Percentiles rank a stretch among this genome's conserved stretches.
Conservation (phyloP, 768 basidiomycete genomes). For the Agrocybe praecox region DNA sequence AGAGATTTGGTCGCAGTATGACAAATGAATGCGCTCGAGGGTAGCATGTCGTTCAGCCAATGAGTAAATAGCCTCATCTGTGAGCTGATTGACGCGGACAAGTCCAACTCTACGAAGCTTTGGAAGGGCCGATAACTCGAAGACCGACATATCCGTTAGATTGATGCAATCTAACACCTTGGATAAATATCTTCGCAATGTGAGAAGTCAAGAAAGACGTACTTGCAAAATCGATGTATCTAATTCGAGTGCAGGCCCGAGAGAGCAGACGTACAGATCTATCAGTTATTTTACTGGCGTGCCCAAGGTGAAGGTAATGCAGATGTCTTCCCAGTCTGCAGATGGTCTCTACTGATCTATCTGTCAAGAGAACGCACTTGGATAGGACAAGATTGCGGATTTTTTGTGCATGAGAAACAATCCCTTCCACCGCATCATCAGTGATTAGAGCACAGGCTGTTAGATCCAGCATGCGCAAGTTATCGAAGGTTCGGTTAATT, state of each 20-base stretch:
- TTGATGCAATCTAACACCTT: constrained; percentile 68
- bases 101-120: constrained; percentile 95
- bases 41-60: constrained; percentile 85
- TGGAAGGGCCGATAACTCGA: constrained; percentile 84
- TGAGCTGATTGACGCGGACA: constrained; percentile 90
- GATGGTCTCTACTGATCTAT: constrained; percentile 81
- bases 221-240: constrained; percentile 98
- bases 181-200: constrained; percentile 1
- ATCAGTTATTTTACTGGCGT: constrained; percentile 89
- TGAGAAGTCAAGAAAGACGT: constrained; percentile 30
- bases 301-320: constrained; percentile 95
- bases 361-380: constrained; percentile 80
- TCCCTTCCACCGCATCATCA: constrained; percentile 82
- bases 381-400: constrained; percentile 87
- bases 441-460: constrained; percentile 83
- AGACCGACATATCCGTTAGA: constrained; percentile 92
- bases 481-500: constrained; percentile 68
- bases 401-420: constrained; percentile 78
- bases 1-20: constrained; percentile 94
- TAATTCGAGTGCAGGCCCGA: constrained; percentile 81
- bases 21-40: constrained; percentile 94
- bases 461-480: constrained; percentile 91
- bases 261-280: constrained; percentile 83
- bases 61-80: constrained; percentile 90
- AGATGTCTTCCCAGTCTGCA: constrained; percentile 88